Base-by-base conservation (phyloP, 176 grass and related monocot genomes). In the Luzula sylvatica region DNA sequence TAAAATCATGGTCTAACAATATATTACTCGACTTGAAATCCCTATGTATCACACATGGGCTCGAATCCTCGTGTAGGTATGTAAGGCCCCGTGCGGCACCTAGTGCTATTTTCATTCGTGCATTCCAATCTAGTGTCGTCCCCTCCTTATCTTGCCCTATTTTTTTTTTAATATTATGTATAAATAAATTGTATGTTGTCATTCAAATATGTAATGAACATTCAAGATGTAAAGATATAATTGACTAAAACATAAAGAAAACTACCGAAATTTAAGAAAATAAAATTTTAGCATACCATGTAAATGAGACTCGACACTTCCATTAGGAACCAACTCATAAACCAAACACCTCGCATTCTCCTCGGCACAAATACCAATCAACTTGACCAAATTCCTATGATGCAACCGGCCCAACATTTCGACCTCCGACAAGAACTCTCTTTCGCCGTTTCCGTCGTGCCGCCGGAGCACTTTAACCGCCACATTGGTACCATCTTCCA, bases 11-110 rank as follows among this genome's bases (percentile, higher is more conserved):
- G 64, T 90, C 92, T 40, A 98, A 69, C 53, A 98, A 66, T 53
- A 98, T 98, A 43, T 98, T 98, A 72, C 92, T 98, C 22, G 86
- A 75, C 48, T 98, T 98, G 75, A 98, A 98, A 83, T 98, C 92
- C 0, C 92, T 77, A 70, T 98, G 92, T 38, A 98, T 98, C 40
- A 98, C 92, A 26, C 86, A 83, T 50, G 92, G 92, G 53, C 72
- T 98, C 48, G 86, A 98, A 68, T 90, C 92, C 82, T 98, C 92
- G 35, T 98, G 92, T 23, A 98, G 64, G 71, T 98, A 98, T 26
- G 81, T 81, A 45, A 98, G 92, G 23, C 81, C 92, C 9, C 92
- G 68, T 1, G 86, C 92, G 43, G 92, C 85, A 65, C 92, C 86
- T 0, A 98, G 56, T 47, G 92, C 92, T 78, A 98, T 90, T 66